A percentile compares a stretch with the other conserved stretches of the same genome.
phyloP scores from a whole-genome alignment of 2,329 filamentous ascomycete species.

The Cyanodermella asteris region DNA sequence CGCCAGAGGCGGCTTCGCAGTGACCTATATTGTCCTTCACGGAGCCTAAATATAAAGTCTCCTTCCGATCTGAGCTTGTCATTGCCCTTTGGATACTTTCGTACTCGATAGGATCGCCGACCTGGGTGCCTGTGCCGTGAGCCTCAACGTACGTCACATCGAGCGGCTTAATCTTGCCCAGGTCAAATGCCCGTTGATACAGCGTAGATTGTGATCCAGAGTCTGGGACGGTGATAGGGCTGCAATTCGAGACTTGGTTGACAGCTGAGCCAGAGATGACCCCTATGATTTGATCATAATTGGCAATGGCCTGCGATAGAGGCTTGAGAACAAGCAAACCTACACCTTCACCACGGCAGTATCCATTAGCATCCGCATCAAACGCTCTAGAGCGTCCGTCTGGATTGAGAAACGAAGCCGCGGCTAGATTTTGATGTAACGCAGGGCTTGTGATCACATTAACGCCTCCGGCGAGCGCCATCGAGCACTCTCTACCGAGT shows the following conservation, averaged over 20 bases:
- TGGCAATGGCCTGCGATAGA: slow-evolving; percentile 7
- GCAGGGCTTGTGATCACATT: slow-evolving; percentile 3
- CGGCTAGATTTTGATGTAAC: slow-evolving; percentile 2
- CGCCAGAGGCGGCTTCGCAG: slow-evolving; percentile 10
- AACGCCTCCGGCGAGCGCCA: slow-evolving; percentile 4
- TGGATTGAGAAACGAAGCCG: slow-evolving; percentile 5
- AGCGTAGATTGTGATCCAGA: slow-evolving; percentile 10
- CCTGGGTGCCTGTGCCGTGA: slow-evolving; percentile 6
- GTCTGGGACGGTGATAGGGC: slow-evolving; percentile 9
- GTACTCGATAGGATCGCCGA: slow-evolving; percentile 8
- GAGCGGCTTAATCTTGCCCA: slow-evolving; percentile 7
- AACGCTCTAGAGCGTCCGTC: slow-evolving; percentile 7
- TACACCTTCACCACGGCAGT: slow-evolving; percentile 11
- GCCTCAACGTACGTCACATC: slow-evolving; percentile 10
- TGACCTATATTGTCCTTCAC: slow-evolving; percentile 13
- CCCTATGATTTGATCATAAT: slow-evolving; percentile 9
- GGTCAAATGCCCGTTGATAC: too few relatives aligned
- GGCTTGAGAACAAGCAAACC: slow-evolving; percentile 9
- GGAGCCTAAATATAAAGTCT: slow-evolving; percentile 8
- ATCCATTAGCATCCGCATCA: slow-evolving; percentile 10
- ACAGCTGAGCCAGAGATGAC: slow-evolving; percentile 9
- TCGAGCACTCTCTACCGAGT: slow-evolving; percentile 2
- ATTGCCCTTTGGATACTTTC: slow-evolving; percentile 6
- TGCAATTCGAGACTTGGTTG: slow-evolving; percentile 8
- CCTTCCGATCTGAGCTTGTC: slow-evolving; percentile 1